Base-by-base conservation (phyloP, 2,329 filamentous ascomycete genomes). In the Leptodontidium sp. region DNA sequence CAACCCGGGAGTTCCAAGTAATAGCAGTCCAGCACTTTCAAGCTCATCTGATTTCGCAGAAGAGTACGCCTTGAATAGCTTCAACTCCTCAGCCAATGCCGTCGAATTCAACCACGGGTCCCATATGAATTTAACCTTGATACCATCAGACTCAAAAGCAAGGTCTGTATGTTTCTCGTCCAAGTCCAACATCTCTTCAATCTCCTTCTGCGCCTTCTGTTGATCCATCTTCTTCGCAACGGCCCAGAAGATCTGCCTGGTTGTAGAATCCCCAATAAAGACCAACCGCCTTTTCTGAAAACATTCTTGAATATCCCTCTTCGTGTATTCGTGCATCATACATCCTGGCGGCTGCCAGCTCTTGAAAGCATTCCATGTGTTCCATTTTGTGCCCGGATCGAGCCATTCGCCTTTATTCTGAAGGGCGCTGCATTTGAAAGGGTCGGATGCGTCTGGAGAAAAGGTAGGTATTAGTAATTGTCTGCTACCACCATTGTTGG, bases 321-420 rank as follows among this genome's bases (percentile, higher is more conserved):
- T 75, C 9, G 82, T 81, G 78, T 90, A 90, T 64, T 84, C 79
- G 69, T 86, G 84, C 74, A 90, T 81, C 69, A 86, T 84, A 78
- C 89, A 91, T 32, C 86, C 86, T 26, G 82, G 82, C 4, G 88
- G 85, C 67, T 89, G 86, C 88, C 88, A 90, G 71, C 83, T 82
- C 43, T 81, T 78, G 72, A 83, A 85, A 50, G 73, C 66, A 21
- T 68, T 68, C 38, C 35, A 52, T 67, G 68, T 69, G 72, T 70
- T 72, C 75, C 74, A 68, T 76, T 72, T 49, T 70, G 71, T 65
- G 77, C 76, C 49, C 75, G 78, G 32, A 76, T 77, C 73, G 76
- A 75, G 70, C 87, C 88, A 90, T 71, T 80, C 79, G 40, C 87
- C 88, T 71, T 82, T 78, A 49, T 81, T 82, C 6, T 86, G 78